Evolutionary conservation across 805 yeast genomes (phyloP), one percentile per base, ranked within the genome.

Genomic region (Hanseniaspora thailandica): DNA sequence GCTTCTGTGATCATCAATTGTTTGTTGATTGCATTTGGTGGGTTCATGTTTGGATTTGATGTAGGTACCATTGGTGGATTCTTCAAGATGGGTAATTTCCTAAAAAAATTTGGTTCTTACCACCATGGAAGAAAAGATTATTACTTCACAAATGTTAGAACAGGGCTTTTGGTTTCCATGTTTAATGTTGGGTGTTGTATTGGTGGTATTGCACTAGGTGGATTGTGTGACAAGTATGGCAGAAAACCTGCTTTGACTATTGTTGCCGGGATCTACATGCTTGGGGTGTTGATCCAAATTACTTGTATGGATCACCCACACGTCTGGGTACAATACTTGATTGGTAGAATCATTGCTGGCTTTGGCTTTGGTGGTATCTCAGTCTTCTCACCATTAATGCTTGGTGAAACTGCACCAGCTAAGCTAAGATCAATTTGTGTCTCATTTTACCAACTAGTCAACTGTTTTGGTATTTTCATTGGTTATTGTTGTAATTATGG

Each of bases 21-120:
- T 63, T 39, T 63, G n/a, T 61, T 68, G 66, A 77, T 82, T 58
- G 84, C 86, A 31, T 82, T 82, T 57, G 87, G 86, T 69, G 89
- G 88, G 45, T 82, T 78, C 63, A 81, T 82, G 44, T 82, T 80
- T 61, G 89, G 89, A 58, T 82, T 84, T 77, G 89, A 82, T 71
- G 81, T 87, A 41, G 88, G 88, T 73, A 82, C 88, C 57, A 80
- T 82, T 63, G 78, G 85, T 20, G 87, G 87, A 57, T 80, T 82
- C 60, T 82, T 81, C 49, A 76, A 77, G 61, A 68, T 67, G 61
- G 60, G 76, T 19, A 84, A 81, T 61, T 82, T 75, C 68, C 62
- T 66, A 47, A 57, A 61, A 38, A 72, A 86, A 63, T 82, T 82
- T 59, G 87, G 86, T 64, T 70, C 72, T 58, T 20, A 59, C 4